Evolutionary conservation across 2,329 filamentous ascomycete species (phyloP).

Genomic region (Corynespora cassiicola): DNA sequence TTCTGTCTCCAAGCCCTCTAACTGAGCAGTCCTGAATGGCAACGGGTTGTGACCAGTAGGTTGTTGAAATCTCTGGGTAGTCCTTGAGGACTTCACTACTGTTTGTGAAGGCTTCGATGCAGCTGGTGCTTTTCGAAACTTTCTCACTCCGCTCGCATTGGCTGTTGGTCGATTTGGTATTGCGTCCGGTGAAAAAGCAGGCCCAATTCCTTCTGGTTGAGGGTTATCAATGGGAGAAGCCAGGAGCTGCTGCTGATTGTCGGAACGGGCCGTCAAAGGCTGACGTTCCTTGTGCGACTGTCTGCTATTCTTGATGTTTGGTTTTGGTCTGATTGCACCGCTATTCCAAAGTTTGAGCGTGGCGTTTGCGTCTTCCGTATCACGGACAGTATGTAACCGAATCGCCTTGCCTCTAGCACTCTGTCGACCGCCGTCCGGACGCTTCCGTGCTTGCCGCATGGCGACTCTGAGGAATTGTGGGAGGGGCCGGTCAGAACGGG

Average conservation of each 20-base stretch:
- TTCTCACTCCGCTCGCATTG: too few relatives aligned
- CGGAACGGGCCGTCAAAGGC: conserved; percentile 22
- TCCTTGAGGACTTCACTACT: not conserved
- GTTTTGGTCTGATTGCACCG: conserved; percentile 44
- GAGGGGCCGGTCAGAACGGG: conserved; percentile 34
- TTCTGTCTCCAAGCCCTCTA: conserved; percentile 51
- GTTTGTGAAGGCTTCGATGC: conserved; percentile 25
- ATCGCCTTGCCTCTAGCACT: conserved; percentile 61
- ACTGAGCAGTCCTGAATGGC: conserved; percentile 45
- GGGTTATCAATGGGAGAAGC: too few relatives aligned
- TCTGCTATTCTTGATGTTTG: conserved; percentile 8
- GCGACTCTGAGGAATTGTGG: conserved; percentile 65
- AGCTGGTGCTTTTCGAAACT: conserved; percentile 47
- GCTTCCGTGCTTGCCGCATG: conserved; percentile 57
- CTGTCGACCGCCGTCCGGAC: conserved; percentile 57
- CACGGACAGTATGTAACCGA: conserved; percentile 57
- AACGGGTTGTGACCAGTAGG: conserved; percentile 8
- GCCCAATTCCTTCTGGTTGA: too few relatives aligned
- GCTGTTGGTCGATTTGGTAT: too few relatives aligned
- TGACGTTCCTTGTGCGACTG: conserved; percentile 6
- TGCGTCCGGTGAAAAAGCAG: too few relatives aligned
- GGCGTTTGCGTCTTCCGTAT: conserved; percentile 62
- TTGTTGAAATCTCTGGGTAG: not conserved
- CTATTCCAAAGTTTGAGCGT: conserved; percentile 59
- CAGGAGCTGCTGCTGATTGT: conserved; percentile 32